These are phyloP conservation scores for Mucor irregularis DNA, from an alignment of 371 early-diverging fungal genomes.

Conservation along the genomic window DNA sequence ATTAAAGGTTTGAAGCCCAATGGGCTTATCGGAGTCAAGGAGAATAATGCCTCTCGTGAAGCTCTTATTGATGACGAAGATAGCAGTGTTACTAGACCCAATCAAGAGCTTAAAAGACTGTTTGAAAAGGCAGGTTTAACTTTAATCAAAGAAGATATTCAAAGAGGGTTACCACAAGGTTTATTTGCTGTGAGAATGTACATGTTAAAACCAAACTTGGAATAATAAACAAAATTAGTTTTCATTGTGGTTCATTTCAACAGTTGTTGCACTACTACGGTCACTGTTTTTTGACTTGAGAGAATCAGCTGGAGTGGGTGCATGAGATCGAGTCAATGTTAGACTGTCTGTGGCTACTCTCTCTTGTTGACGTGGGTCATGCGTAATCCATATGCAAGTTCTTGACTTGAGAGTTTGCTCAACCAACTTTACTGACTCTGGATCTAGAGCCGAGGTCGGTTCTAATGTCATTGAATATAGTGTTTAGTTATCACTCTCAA, in stretches of 20 bases:
- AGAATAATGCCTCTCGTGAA: conserved; percentile 74
- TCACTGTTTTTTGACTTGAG: neutral
- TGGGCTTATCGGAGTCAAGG: conserved; percentile 89
- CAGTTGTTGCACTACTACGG: conserved; percentile 6
- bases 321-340: conserved; percentile 5
- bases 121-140: conserved; percentile 73
- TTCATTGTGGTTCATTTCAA: conserved; percentile 12
- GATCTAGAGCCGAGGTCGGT: conserved; percentile 88
- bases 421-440: conserved; percentile 68
- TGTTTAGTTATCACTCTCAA: neutral
- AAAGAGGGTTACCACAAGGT: conserved; percentile 80
- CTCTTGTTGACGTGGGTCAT: conserved; percentile 72
- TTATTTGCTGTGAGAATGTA: conserved; percentile 89
- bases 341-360: conserved; percentile 60
- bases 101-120: conserved; percentile 62
- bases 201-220: conserved; percentile 26
- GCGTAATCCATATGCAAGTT: conserved; percentile 84
- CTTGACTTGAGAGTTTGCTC: conserved; percentile 65
- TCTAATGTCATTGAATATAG: conserved; percentile 42
- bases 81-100: conserved; percentile 86
- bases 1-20: conserved; percentile 68
- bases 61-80: conserved; percentile 82
- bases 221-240: neutral
- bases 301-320: neutral
- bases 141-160: conserved; percentile 70